Evolutionary conservation across 768 basidiomycete genomes (phyloP), one percentile per base, ranked within the genome.

Genomic region (Pulveroboletus sp.): DNA sequence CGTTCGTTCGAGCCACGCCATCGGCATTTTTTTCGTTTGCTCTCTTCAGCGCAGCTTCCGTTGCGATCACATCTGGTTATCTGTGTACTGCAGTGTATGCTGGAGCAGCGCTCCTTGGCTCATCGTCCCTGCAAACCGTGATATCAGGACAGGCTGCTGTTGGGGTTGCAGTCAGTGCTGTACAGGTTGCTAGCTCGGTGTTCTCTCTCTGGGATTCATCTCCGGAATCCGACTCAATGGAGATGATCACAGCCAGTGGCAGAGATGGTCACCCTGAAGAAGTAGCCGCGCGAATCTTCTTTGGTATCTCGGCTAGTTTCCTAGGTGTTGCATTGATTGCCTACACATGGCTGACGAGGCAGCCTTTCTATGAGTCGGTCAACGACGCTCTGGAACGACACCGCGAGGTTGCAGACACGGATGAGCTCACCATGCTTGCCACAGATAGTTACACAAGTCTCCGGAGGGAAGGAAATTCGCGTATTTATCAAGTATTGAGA

Each of bases 91-190:
- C 90, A 10, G 76, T 86, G 38, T 78, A 89, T 28, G 89, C 86
- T 0, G 77, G 89, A n/a, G 89, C 90, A 3, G 83, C 89, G 0
- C 70, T 91, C 5, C 88, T 92, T 57, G 93, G 92, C 0, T 77
- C 82, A 2, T 65, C 75, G 7, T 82, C 82, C 11, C 77, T 93
- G 45, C 86, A 93, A 64, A 73, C 80, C 24, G 73, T 88, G 63
- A 79, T 93, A 75, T 81, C 89, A 3, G 92, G 90, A 10, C 89
- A 93, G 68, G 92, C 87, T 1, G 89, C 86, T 0, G 80, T 93
- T 2, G 93, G 84, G 0, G 88, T 94, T 11, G 82, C 81, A 1
- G 83, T 93, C 54, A 90, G 89, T 46, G 71, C 74, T 1, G 83
- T 91, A 0, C 90, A 93, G 59, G 76, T 92, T 8, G 53, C 82